These are phyloP conservation scores for Cryptococcus wingfieldii DNA, from an alignment of 1,284 basidiomycete genomes.

Conservation along the genomic window DNA sequence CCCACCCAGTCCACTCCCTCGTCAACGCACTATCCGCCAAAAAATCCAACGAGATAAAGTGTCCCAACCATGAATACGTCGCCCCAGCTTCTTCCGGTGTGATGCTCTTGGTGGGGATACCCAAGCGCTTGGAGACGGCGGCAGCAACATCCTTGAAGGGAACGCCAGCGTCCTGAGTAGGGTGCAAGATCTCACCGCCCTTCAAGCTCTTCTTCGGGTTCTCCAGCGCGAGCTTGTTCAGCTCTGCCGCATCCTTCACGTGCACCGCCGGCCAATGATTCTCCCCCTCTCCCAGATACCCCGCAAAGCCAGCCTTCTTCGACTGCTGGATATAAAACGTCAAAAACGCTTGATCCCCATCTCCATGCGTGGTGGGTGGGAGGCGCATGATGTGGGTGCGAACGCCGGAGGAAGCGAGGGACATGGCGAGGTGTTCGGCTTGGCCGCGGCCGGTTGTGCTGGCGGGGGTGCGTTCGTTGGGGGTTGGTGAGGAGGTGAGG, in stretches of 20 bases:
- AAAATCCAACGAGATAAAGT: neutral
- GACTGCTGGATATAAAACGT: conserved; percentile 10
- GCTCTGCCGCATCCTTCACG: conserved; percentile 23
- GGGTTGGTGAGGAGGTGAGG: neutral
- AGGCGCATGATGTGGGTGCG: conserved; percentile 21
- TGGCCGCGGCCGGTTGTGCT: conserved; percentile 1
- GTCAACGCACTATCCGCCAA: neutral
- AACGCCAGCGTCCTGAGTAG: conserved; percentile 11
- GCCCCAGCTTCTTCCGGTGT: conserved; percentile 13
- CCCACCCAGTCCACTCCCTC: conserved; percentile 9
- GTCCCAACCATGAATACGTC: conserved; percentile 12
- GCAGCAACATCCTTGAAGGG: conserved; percentile 18
- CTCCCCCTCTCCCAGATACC: conserved; percentile 16
- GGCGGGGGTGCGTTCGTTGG: conserved; percentile 1
- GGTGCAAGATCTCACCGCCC: conserved; percentile 19
- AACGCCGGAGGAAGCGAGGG: conserved; percentile 12
- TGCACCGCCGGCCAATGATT: conserved; percentile 15
- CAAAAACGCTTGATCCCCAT: conserved; percentile 19
- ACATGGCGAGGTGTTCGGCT: conserved; percentile 9
- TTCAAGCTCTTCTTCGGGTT: conserved; percentile 5
- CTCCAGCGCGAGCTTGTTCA: conserved; percentile 31
- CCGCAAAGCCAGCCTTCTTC: conserved; percentile 12
- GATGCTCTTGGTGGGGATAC: conserved; percentile 8
- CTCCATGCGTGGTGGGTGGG: conserved; percentile 23
- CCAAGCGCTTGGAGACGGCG: conserved; percentile 16